A percentile compares a stretch with the other conserved stretches of the same genome.
phyloP scores from a whole-genome alignment of 768 basidiomycete species.

The Astraeus odoratus region DNA sequence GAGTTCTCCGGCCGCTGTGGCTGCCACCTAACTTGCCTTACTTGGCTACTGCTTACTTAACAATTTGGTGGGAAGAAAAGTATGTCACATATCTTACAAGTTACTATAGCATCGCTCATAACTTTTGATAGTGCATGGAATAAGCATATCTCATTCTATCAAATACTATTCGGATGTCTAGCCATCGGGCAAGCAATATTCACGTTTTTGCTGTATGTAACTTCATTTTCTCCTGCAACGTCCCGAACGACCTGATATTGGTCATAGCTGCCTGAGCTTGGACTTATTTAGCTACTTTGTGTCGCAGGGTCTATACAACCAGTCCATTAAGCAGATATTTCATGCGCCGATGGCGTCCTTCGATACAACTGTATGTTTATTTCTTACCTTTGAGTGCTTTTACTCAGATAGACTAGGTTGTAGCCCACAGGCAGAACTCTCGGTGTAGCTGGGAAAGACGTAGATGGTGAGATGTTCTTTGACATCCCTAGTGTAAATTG shows the following conservation, averaged over 20 bases:
- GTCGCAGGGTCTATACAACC: constrained; percentile 55
- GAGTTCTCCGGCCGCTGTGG: no score
- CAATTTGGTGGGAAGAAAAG: constrained; percentile 69
- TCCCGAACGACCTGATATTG: neutral
- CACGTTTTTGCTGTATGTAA: constrained; percentile 54
- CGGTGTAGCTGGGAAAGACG: constrained; percentile 59
- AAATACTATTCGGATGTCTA: constrained; percentile 54
- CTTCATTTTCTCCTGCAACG: constrained; percentile 1
- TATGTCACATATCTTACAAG: constrained; percentile 19
- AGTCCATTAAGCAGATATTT: constrained; percentile 50
- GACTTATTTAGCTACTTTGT: constrained; percentile 53
- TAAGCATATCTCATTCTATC: constrained; percentile 51
- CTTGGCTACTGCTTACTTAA: no score
- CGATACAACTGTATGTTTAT: constrained; percentile 48
- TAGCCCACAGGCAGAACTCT: constrained; percentile 56
- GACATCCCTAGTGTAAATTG: neutral
- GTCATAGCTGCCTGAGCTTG: constrained; percentile 40
- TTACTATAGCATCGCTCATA: neutral
- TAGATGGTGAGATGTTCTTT: constrained; percentile 41
- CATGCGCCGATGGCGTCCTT: constrained; percentile 75
- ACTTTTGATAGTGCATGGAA: constrained; percentile 34
- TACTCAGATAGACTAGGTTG: no score
- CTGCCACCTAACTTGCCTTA: no score
- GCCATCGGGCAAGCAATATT: constrained; percentile 52
- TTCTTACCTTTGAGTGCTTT: no score